phyloP scores from a whole-genome alignment of 1,284 basidiomycete species.

The Leucoagaricus sp. region DNA sequence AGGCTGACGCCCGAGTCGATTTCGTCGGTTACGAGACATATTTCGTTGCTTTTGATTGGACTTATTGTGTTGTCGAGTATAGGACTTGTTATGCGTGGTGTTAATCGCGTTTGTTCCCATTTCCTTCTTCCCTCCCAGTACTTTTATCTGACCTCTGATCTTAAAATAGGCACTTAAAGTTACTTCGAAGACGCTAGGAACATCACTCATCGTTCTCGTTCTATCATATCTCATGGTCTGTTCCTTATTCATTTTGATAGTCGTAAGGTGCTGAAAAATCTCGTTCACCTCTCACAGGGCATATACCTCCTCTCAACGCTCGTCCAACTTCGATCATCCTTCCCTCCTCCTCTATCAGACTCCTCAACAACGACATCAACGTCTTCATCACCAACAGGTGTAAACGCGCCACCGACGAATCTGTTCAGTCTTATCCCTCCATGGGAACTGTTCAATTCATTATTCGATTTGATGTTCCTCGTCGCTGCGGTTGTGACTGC shows the following conservation, averaged over 20 bases:
- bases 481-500: slow-evolving; percentile 50
- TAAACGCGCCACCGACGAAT: slow-evolving; percentile 33
- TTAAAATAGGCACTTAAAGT: slow-evolving; percentile 54
- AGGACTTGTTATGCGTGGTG: slow-evolving; percentile 63
- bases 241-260: slow-evolving; percentile 6
- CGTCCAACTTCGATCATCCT: slow-evolving; percentile 75
- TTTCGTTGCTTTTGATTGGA: slow-evolving; percentile 71
- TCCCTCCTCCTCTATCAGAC: slow-evolving; percentile 50
- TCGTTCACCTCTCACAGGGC: slow-evolving; percentile 43
- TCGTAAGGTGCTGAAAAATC: too few relatives aligned
- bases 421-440: slow-evolving; percentile 74
- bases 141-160: slow-evolving; percentile 1
- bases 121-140: slow-evolving; percentile 2
- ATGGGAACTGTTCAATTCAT: slow-evolving; percentile 69
- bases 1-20: slow-evolving; percentile 32
- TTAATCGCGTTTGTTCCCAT: slow-evolving; percentile 52
- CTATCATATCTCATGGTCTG: slow-evolving; percentile 78
- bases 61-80: slow-evolving; percentile 73
- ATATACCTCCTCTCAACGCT: slow-evolving; percentile 78
- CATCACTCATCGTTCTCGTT: slow-evolving; percentile 70
- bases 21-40: slow-evolving; percentile 57
- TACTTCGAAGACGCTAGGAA: slow-evolving; percentile 65
- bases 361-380: neutral
- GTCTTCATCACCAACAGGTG: slow-evolving; percentile 5
- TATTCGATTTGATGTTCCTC: slow-evolving; percentile 75